These are phyloP conservation scores for Coemansia aciculifera DNA, from an alignment of 192 early-diverging fungal species.

Conservation along the genomic window DNA sequence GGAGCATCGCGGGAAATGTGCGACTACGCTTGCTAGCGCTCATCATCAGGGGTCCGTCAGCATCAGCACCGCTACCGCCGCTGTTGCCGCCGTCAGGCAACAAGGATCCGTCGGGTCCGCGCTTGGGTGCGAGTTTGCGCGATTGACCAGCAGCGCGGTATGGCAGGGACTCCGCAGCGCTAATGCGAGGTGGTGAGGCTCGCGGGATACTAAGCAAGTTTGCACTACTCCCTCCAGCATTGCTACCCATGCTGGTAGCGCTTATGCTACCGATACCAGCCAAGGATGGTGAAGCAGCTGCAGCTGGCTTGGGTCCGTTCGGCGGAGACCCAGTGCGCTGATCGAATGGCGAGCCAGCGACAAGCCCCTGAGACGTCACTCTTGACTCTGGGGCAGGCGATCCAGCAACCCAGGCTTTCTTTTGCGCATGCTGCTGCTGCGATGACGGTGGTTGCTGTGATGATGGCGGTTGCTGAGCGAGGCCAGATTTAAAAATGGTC, in stretches of 20 bases:
- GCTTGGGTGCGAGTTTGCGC: constrained; percentile 53
- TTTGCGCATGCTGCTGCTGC: constrained; percentile 1
- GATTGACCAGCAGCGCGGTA: constrained; percentile 6
- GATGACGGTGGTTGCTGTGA: neutral
- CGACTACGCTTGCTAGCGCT: constrained; percentile 44
- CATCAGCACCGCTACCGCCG: constrained; percentile 14
- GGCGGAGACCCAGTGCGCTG: constrained; percentile 4
- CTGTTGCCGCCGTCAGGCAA: neutral
- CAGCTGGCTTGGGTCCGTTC: neutral
- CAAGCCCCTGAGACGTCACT: neutral
- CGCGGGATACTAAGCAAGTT: constrained; percentile 34
- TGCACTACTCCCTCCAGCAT: neutral
- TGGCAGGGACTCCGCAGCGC: constrained; percentile 36
- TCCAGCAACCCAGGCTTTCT: constrained; percentile 7
- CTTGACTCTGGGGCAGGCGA: constrained; percentile 1
- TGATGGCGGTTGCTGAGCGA: constrained; percentile 2
- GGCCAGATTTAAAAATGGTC: constrained; percentile 35
- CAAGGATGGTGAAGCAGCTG: neutral
- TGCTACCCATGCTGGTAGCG: neutral
- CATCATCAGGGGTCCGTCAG: constrained; percentile 36
- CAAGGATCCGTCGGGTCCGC: constrained; percentile 17
- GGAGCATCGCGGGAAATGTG: constrained; percentile 37
- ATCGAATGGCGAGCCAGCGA: neutral
- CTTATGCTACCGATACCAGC: neutral
- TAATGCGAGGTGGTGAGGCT: constrained; percentile 31